These are phyloP conservation scores for Teratosphaeria zuluensis DNA, from an alignment of 2,329 filamentous ascomycete genomes.

Conservation along the genomic window DNA sequence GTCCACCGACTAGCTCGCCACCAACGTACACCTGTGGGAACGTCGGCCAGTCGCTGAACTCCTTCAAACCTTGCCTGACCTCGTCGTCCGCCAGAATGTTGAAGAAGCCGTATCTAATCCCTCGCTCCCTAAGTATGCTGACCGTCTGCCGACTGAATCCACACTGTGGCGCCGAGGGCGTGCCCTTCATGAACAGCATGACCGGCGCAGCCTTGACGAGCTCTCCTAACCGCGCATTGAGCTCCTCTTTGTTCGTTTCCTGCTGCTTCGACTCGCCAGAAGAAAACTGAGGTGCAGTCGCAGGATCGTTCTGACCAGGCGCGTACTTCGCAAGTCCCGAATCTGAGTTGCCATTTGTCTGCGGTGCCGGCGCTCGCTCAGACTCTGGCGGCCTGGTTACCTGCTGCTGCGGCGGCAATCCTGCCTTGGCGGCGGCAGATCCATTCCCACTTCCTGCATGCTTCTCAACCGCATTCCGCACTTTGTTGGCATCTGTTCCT, in stretches of 20 bases:
- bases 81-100: conserved; percentile 97
- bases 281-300: conserved; percentile 39
- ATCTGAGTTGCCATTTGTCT: conserved; percentile 15
- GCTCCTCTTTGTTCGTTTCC: conserved; percentile 61
- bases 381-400: conserved; percentile 36
- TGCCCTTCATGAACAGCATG: conserved; percentile 99
- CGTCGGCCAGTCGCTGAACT: conserved; percentile 97
- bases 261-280: conserved; percentile 27
- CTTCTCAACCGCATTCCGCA: conserved; percentile 75
- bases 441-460: conserved; percentile 43
- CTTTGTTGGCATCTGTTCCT: conserved; percentile 78
- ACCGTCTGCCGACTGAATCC: conserved; percentile 91
- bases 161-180: conserved; percentile 75
- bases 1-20: conserved; percentile 80
- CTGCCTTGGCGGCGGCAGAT: conserved; percentile 26
- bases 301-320: conserved; percentile 32
- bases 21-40: conserved; percentile 91
- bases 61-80: conserved; percentile 90
- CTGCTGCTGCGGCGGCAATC: conserved; percentile 32
- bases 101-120: conserved; percentile 96
- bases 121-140: conserved; percentile 72
- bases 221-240: conserved; percentile 69
- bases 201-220: conserved; percentile 92
- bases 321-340: conserved; percentile 36
- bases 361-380: conserved; percentile 22